phyloP scores from a whole-genome alignment of 2,329 filamentous ascomycete species.

The Ophiostoma novo-ulmi region DNA sequence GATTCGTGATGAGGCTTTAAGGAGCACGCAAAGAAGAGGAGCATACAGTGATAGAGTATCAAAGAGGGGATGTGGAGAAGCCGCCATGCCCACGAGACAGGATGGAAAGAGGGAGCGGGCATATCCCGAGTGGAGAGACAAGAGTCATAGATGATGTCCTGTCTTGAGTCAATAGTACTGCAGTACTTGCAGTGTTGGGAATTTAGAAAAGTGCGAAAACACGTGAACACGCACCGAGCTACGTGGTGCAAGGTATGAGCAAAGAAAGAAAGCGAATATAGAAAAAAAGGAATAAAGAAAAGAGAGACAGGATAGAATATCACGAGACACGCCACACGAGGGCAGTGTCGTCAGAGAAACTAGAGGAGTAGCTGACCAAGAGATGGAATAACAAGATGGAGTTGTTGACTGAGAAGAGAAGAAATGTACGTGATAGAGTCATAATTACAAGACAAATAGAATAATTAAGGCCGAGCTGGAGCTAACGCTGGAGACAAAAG shows the following conservation, averaged over 20 bases:
- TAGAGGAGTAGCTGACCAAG: no score
- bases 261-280: not conserved
- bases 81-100: not conserved
- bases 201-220: not conserved
- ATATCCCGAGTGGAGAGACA: not conserved
- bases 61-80: not conserved
- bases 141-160: not conserved
- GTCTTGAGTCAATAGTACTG: not conserved
- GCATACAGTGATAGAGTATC: no score
- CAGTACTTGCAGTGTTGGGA: not conserved
- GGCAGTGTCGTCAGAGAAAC: not conserved
- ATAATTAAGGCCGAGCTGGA: not conserved
- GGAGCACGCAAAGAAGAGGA: not conserved
- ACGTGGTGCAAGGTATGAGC: not conserved
- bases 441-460: not conserved
- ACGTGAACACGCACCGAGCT: slow-evolving; percentile 13
- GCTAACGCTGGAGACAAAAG: no score
- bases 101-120: not conserved
- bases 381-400: not conserved
- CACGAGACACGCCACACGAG: not conserved
- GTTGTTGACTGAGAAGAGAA: not conserved
- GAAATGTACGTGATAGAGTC: not conserved
- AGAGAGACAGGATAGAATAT: not conserved
- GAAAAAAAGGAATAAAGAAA: not conserved
- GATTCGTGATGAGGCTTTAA: not conserved